Percentiles rank a stretch among this genome's conserved stretches.
phyloP scores from a whole-genome alignment of 2,329 filamentous ascomycete species.

The Lasiodiplodia sp. region DNA sequence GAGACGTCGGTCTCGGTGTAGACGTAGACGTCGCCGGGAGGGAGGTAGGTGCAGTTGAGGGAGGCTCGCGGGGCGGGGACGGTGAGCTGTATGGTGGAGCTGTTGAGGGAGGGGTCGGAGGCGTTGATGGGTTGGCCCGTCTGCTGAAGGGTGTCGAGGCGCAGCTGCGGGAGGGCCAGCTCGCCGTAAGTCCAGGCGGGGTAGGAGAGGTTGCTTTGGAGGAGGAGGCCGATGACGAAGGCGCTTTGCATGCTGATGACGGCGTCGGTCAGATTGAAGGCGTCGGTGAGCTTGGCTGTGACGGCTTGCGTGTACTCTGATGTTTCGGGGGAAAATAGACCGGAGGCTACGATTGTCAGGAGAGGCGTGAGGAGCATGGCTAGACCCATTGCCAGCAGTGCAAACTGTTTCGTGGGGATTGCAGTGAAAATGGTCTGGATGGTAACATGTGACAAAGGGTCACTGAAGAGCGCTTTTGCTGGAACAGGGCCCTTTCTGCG shows the following conservation, averaged over 20 bases:
- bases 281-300: neutral
- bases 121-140: neutral
- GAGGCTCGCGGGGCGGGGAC: neutral
- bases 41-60: constrained; percentile 1
- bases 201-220: constrained; percentile 5
- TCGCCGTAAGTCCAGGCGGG: neutral
- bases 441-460: neutral
- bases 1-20: neutral
- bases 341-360: neutral
- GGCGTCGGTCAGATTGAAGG: neutral
- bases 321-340: neutral
- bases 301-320: neutral
- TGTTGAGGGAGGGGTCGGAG: neutral
- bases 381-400: neutral
- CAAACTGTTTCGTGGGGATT: neutral
- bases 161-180: neutral
- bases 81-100: neutral
- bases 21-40: neutral
- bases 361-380: neutral
- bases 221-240: neutral
- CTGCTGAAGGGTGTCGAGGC: neutral
- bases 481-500: neutral
- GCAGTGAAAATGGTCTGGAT: neutral
- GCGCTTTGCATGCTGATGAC: neutral
- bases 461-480: neutral